Percentiles rank a stretch among this genome's conserved stretches.
Evolutionary conservation across 805 yeast species (phyloP).

Genomic region (Ogataea henricii): DNA sequence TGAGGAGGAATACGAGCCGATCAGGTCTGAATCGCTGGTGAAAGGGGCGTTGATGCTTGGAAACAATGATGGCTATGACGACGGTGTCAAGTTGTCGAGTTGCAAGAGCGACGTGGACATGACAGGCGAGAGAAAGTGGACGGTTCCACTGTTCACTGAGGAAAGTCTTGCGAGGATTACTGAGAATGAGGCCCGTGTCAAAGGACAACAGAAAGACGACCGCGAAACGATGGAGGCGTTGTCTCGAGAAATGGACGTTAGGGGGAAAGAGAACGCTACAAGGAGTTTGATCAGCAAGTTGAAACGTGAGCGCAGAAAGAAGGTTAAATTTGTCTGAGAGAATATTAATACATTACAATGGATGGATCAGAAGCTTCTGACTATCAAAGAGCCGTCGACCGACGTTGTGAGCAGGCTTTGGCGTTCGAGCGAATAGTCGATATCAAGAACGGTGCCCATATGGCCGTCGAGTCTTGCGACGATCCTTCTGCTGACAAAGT

Average conservation of each 20-base stretch:
- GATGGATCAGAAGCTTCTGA: constrained; percentile 37
- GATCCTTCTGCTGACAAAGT: constrained; percentile 49
- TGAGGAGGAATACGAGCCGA: constrained; percentile 41
- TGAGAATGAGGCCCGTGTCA: constrained; percentile 24
- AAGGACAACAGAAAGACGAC: constrained; percentile 13
- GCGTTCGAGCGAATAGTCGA: constrained; percentile 41
- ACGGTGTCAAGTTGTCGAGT: constrained; percentile 20
- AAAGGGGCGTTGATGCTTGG: constrained; percentile 10
- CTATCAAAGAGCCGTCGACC: constrained; percentile 55
- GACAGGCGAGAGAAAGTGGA: constrained; percentile 32
- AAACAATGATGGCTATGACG: constrained; percentile 19
- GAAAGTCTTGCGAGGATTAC: constrained; percentile 31
- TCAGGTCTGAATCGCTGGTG: constrained; percentile 31
- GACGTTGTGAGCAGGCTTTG: constrained; percentile 50
- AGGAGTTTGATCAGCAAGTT: constrained; percentile 17
- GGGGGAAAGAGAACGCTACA: constrained; percentile 2
- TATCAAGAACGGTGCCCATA: constrained; percentile 59
- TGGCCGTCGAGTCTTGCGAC: constrained; percentile 59
- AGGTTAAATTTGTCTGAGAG: constrained; percentile 21
- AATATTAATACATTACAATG: background rate
- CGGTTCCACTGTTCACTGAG: constrained; percentile 39
- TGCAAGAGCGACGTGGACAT: constrained; percentile 18
- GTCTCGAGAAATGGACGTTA: constrained; percentile 1
- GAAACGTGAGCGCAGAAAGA: constrained; percentile 18
- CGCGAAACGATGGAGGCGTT: constrained; percentile 6